Evolutionary conservation across 2,329 filamentous ascomycete genomes (phyloP), one percentile per base, ranked within the genome.

Genomic region (Ophiosphaerella herpotricha): DNA sequence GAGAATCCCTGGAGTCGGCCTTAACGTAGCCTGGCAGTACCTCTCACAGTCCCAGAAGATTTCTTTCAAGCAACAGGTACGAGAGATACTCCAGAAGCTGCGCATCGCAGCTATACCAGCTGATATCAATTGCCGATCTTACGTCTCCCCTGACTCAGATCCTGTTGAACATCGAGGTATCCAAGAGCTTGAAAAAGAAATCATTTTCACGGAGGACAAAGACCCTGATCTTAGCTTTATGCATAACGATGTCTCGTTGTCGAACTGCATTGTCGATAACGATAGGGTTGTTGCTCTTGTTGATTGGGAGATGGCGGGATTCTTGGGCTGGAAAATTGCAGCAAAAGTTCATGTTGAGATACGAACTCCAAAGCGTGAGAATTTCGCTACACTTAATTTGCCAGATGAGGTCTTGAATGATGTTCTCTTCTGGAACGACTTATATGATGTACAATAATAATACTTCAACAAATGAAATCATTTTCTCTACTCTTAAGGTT

Each of bases 61-160:
- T n/a, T 54, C 54, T 3, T 75, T 72, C 52, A 76, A 74, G 55
- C 32, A 66, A 29, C 69, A 77, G 48, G 71, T 70, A n/a, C 63
- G 68, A 31, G 45, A 48, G 4, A 63, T 75, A 36, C 55, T 76
- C 6, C 55, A 55, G 18, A 55, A 64, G 32, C 48, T 77, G 32
- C 54, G 61, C 31, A 50, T 48, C 7, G 50, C 71, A 33, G 32
- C 9, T 37, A 11, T 26, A 31, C 13, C 48, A 41, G 40, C 36
- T 38, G n/a, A 32, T 5, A 46, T 46, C 26, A 39, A 13, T 9
- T 36, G 36, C 43, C 48, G 42, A 21, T 46, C 48, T 9, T 46
- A 50, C 36, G 14, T 50, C 35, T 16, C 42, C 35, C 48, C 42
- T 5, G 48, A 46, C 35, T 41, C 41, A 35, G 48, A 50, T 37